Conservation (phyloP, 805 yeast genomes). For the Metschnikowia lochheadii region DNA sequence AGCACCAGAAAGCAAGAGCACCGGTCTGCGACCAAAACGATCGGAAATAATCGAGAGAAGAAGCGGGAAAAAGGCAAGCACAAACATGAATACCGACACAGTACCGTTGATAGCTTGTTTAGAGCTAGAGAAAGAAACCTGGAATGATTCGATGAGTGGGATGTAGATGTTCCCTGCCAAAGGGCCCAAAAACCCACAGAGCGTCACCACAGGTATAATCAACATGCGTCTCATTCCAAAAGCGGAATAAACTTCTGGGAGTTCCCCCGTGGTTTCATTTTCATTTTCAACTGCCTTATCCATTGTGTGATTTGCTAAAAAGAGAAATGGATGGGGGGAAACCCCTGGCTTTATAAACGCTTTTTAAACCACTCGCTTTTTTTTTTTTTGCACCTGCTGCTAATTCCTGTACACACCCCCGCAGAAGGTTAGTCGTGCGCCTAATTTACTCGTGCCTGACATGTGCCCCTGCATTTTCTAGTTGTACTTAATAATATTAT, state of each 20-base stretch:
- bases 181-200: constrained; percentile 54
- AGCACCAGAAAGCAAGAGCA: constrained; percentile 25
- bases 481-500: not conserved
- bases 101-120: constrained; percentile 49
- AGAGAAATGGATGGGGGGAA: not conserved
- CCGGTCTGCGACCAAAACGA: constrained; percentile 41
- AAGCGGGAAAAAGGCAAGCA: constrained; percentile 53
- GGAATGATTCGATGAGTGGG: constrained; percentile 47
- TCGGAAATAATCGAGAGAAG: constrained; percentile 57
- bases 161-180: constrained; percentile 55
- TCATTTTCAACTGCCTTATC: not conserved
- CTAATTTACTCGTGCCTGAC: not conserved
- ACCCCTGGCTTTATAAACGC: no score
- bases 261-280: not conserved
- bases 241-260: constrained; percentile 6
- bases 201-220: constrained; percentile 39
- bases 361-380: not conserved
- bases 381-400: not conserved
- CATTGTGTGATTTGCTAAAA: not conserved
- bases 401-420: not conserved
- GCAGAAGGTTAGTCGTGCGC: not conserved
- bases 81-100: constrained; percentile 54
- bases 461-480: not conserved
- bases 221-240: constrained; percentile 15
- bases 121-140: constrained; percentile 37